Evolutionary conservation across 2,329 filamentous ascomycete species (phyloP), one percentile per base, ranked within the genome.

Genomic region (Cyanodermella asteris): DNA sequence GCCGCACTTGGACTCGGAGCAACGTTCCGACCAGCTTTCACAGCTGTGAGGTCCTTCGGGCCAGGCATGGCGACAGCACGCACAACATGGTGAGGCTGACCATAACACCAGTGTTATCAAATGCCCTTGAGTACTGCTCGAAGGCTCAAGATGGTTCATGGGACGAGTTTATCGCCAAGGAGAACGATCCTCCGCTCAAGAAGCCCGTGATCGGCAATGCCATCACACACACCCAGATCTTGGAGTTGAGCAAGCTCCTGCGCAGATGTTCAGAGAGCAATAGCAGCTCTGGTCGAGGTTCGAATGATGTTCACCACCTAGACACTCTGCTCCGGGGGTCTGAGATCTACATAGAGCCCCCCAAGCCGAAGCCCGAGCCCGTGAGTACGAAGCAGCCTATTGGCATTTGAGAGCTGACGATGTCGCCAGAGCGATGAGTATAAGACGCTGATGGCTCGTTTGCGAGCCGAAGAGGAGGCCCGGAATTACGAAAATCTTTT

Each of bases 401-500:
- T 16, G 7, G 17, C 5, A n/a, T 15, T 18, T 13, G 9, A 9
- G 16, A 11, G 10, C 14, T 13, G 7, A 28, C 36, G 31, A 13
- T 16, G 5, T 16, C 5, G 14, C 12, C 41, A 90, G 68, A 73
- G 72, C 1, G 55, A 69, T 6, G 74, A 91, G 50, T 94, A 84
- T 53, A 76, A 78, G 45, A 73, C 72, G 5, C 57, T 91, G 2
- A 94, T 94, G 80, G 69, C 70, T 13, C 69, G 72, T 10, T 66
- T 97, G 12, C 77, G 80, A 33, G 67, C 63, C 31, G 71, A 87
- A 39, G 74, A 84, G 51, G 82, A 94, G 54, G 64, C 70, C 35
- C 67, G 73, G 32, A 61, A 67, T 26, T 97, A 94, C 55, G 64
- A 78, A 36, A 68, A 72, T 41, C 80, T 94, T 70, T 51, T 73